phyloP scores from a whole-genome alignment of 139 green algal species.

The Chlamydomonas incerta region DNA sequence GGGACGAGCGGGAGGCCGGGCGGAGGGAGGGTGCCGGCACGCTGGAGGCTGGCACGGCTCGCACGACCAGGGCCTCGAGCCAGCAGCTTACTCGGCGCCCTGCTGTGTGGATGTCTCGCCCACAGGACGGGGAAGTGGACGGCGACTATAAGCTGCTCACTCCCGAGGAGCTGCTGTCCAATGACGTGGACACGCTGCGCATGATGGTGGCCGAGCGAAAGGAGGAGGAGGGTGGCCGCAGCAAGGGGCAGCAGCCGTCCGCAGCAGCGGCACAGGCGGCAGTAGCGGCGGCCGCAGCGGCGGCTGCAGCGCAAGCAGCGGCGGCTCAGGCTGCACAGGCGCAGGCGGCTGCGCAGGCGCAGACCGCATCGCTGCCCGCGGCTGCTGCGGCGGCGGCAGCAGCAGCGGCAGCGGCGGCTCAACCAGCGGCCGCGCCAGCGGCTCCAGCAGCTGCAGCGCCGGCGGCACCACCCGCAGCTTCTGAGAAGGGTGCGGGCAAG shows the following conservation, averaged over 20 bases:
- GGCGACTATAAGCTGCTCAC: slow-evolving; percentile 90
- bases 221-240: slow-evolving; percentile 53
- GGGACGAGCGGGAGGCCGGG: too few relatives aligned
- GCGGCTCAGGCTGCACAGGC: not conserved
- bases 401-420: too few relatives aligned
- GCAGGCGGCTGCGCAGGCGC: not conserved
- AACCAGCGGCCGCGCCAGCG: too few relatives aligned
- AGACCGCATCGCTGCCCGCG: not conserved
- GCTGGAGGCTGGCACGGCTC: too few relatives aligned
- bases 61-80: too few relatives aligned
- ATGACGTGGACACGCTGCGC: slow-evolving; percentile 88
- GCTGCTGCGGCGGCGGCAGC: too few relatives aligned
- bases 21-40: too few relatives aligned
- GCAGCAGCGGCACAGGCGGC: slow-evolving; percentile 20
- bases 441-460: too few relatives aligned
- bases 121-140: slow-evolving; percentile 82
- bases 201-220: slow-evolving; percentile 66
- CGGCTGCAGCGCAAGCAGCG: not conserved
- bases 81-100: too few relatives aligned
- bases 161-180: slow-evolving; percentile 90
- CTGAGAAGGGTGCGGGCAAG: not conserved
- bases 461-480: too few relatives aligned
- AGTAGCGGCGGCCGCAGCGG: not conserved
- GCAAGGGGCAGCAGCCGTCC: slow-evolving; percentile 8
- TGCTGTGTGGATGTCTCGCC: too few relatives aligned